phyloP scores from a whole-genome alignment of 139 green algal species.

The Closterium sp. region DNA sequence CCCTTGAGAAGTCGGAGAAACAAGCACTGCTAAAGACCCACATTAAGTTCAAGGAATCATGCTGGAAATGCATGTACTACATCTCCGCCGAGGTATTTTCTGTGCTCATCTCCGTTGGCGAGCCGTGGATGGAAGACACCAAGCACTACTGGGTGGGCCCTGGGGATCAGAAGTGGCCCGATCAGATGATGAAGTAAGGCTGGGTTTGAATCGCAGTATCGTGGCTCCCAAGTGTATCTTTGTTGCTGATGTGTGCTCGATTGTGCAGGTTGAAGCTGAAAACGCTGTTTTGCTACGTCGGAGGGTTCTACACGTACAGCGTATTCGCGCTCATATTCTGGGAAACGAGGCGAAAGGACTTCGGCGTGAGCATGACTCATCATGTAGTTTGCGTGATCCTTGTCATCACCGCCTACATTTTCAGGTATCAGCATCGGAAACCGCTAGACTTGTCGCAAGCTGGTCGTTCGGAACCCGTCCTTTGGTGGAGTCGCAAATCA shows the following conservation, averaged over 20 bases:
- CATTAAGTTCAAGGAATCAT: constrained; percentile 55
- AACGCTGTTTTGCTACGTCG: constrained; percentile 37
- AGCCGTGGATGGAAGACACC: constrained; percentile 33
- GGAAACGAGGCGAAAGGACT: constrained; percentile 55
- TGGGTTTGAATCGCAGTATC: neutral
- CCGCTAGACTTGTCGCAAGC: too few species aligned
- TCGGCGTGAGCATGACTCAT: constrained; percentile 52
- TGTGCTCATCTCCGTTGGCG: constrained; percentile 13
- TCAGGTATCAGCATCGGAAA: neutral
- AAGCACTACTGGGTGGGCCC: constrained; percentile 28
- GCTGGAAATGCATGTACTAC: constrained; percentile 52
- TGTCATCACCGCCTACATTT: constrained; percentile 47
- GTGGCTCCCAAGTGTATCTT: neutral
- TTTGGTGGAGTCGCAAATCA: neutral
- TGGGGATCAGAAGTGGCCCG: constrained; percentile 31
- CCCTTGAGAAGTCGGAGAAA: neutral
- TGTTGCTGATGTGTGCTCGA: neutral
- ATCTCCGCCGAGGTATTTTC: constrained; percentile 33
- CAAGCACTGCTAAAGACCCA: constrained; percentile 14
- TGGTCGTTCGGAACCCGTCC: too few species aligned
- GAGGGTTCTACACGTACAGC: constrained; percentile 53
- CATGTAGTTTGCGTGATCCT: constrained; percentile 49
- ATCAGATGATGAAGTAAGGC: constrained; percentile 39
- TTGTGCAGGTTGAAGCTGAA: constrained; percentile 47
- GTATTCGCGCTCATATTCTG: constrained; percentile 53